Evolutionary conservation across 805 yeast species (phyloP).

Genomic region (Nakazawaea molendinolei): DNA sequence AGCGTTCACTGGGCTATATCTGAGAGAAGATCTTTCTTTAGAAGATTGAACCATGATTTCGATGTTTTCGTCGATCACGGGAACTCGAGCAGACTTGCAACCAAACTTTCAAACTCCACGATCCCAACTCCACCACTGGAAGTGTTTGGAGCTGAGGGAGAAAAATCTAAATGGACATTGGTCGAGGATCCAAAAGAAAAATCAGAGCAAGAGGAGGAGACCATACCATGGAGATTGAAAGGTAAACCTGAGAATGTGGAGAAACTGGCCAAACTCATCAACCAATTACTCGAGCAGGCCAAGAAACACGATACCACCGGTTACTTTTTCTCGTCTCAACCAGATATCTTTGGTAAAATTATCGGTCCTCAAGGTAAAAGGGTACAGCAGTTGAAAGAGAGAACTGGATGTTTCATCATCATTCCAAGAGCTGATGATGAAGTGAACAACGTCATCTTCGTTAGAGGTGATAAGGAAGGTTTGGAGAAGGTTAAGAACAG

Average conservation of each 20-base stretch:
- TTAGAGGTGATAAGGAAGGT: constrained; percentile 54
- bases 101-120: constrained; percentile 34
- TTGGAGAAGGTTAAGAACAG: constrained; percentile 42
- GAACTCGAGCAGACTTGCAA: constrained; percentile 40
- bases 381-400: constrained; percentile 52
- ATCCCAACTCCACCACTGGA: constrained; percentile 41
- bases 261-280: constrained; percentile 46
- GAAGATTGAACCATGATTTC: constrained; percentile 43
- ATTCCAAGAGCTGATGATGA: constrained; percentile 57
- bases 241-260: constrained; percentile 44
- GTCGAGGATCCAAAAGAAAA: constrained; percentile 25
- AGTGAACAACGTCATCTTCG: constrained; percentile 43
- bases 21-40: constrained; percentile 60
- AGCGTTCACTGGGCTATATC: constrained; percentile 51
- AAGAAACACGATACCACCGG: constrained; percentile 42
- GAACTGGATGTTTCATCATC: constrained; percentile 49
- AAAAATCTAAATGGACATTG: constrained; percentile 41
- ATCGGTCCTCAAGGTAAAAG: constrained; percentile 75
- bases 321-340: constrained; percentile 54
- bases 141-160: constrained; percentile 35
- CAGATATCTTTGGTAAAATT: constrained; percentile 48
- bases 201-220: constrained; percentile 20
- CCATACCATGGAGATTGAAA: constrained; percentile 63
- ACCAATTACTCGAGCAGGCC: constrained; percentile 41
- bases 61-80: constrained; percentile 59